Evolutionary conservation across 2,329 filamentous ascomycete species (phyloP).

Genomic region (Monosporascus sp.): DNA sequence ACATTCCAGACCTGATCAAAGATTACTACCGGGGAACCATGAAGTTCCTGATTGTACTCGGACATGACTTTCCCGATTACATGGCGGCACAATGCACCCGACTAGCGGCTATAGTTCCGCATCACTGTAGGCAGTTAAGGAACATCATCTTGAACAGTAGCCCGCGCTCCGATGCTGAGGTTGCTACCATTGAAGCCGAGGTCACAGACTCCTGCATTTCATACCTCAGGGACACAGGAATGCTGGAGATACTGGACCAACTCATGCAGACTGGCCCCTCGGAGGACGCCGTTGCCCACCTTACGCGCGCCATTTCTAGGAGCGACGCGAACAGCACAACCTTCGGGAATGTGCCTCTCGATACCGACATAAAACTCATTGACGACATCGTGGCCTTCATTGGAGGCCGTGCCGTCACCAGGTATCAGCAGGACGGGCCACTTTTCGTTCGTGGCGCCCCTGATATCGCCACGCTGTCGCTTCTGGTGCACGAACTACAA

Average conservation of each 20-base stretch:
- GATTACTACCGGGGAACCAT: constrained; percentile 81
- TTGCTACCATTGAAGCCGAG: constrained; percentile 55
- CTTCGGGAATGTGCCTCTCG: constrained; percentile 62
- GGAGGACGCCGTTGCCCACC: constrained; percentile 69
- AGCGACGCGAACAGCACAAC: constrained; percentile 54
- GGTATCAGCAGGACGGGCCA: constrained; percentile 52
- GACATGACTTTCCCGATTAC: constrained; percentile 94
- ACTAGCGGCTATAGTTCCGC: constrained; percentile 75
- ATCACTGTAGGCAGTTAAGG: constrained; percentile 79
- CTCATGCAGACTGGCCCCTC: constrained; percentile 57
- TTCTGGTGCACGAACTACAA: constrained; percentile 68
- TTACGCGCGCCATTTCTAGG: constrained; percentile 68
- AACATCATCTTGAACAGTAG: constrained; percentile 78
- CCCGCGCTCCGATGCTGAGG: constrained; percentile 66
- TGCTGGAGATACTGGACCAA: constrained; percentile 56
- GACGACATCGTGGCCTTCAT: constrained; percentile 83
- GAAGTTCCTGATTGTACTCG: constrained; percentile 77
- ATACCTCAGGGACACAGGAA: constrained; percentile 48
- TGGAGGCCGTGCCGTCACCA: constrained; percentile 66
- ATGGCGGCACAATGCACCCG: constrained; percentile 80
- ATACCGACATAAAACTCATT: constrained; percentile 66
- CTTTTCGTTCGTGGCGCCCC: constrained; percentile 61
- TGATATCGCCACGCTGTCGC: constrained; percentile 69
- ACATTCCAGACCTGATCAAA: constrained; percentile 65
- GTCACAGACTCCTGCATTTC: constrained; percentile 14